Evolutionary conservation across 1,139 yeast species (phyloP), one percentile per base, ranked within the genome.

Genomic region (Suzukiozyma palmioleophila): DNA sequence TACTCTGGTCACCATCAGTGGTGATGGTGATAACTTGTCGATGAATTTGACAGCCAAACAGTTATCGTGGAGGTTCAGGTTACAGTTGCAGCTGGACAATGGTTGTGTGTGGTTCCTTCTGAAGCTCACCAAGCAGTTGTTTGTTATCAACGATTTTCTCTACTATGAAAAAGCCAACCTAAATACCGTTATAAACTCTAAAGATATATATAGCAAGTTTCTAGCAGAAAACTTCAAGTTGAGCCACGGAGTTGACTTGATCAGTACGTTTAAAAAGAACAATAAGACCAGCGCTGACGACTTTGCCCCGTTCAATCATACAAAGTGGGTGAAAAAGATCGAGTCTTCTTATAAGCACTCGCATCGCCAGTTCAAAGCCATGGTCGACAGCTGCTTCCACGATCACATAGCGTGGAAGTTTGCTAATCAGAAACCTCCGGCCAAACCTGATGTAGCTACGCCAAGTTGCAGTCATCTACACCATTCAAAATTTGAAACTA

Each of bases 181-280:
- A 30, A 52, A 58, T 25, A 47, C 46, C 9, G 39, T 58, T 3
- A 44, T 70, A 2, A 43, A 46, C 1, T 49, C 47, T 5, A 68
- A 67, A 43, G 76, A 71, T 40, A 56, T 57, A 25, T 70, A 64
- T 40, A 58, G 56, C 14, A 49, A 50, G 43, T 68, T 64, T 38
- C 50, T 70, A 30, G 47, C 54, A 22, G 72, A 65, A 40, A 69
- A 69, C 50, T 64, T 66, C 46, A 59, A 56, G 40, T 60, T 63
- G 3, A 52, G 66, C 31, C 66, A 67, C 45, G 73, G 73, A 3
- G 51, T 55, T 16, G 67, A 64, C 39, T 51, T 66, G 39, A 52
- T 69, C 18, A 50, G 52, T 25, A 61, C 60, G 44, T 67, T 60
- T 46, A 40, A 43, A 10, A 50, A 46, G 35, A 58, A 50, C 36